These are phyloP conservation scores for Musa troglodytarum DNA, from an alignment of 176 grass and related monocot genomes.

Conservation along the genomic window DNA sequence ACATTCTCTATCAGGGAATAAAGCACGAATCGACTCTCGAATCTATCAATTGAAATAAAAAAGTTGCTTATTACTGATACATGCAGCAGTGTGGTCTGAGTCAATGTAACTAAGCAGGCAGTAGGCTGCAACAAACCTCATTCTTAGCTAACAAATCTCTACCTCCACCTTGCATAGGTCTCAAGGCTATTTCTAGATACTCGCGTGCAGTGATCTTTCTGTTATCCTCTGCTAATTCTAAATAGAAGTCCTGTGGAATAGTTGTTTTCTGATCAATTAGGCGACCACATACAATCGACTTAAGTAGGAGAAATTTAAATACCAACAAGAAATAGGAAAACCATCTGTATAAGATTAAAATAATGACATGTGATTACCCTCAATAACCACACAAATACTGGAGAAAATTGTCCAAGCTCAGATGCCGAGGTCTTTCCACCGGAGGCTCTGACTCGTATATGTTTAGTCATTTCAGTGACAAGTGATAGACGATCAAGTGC, in stretches of 20 bases:
- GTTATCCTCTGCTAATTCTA: constrained; percentile 88
- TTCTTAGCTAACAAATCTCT: constrained; percentile 74
- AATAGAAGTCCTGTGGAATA: constrained; percentile 71
- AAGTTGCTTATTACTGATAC: background rate
- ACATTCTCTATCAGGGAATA: constrained; percentile 96
- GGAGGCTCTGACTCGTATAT: constrained; percentile 83
- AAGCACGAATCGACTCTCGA: constrained; percentile 82
- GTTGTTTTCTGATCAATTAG: background rate
- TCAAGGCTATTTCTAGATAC: constrained; percentile 83
- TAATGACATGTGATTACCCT: constrained; percentile 36
- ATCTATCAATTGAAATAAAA: constrained; percentile 31
- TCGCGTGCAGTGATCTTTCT: constrained; percentile 89
- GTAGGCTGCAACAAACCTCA: constrained; percentile 28
- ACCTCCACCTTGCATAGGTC: constrained; percentile 66
- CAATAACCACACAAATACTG: constrained; percentile 94
- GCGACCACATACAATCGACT: no score
- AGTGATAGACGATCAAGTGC: constrained; percentile 87
- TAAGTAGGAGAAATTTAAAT: background rate
- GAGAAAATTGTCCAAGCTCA: constrained; percentile 93
- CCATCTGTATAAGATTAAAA: background rate
- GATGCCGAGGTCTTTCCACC: constrained; percentile 75
- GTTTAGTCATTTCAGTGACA: constrained; percentile 99
- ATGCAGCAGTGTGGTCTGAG: constrained; percentile 4
- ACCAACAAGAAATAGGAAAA: constrained; percentile 1
- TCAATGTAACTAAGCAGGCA: constrained; percentile 7